Conservation (phyloP, 176 grass and related monocot species). For the Hordeum vulgare region MorexV3_pseudomolecules_assembly NC_058522.1:513497233-513497732, state of each 20-base stretch:
- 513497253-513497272: slow-evolving; percentile 59
- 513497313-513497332: slow-evolving; percentile 83
- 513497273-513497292: slow-evolving; percentile 95
- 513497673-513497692: not conserved
- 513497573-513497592: slow-evolving; percentile 97
- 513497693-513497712: not conserved
- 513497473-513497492: slow-evolving; percentile 85
- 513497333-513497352: slow-evolving; percentile 77
- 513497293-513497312: slow-evolving; percentile 69
- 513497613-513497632: slow-evolving; percentile 86
- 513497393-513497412: slow-evolving; percentile 66
- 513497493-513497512: slow-evolving; percentile 18
- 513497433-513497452: slow-evolving; percentile 95
- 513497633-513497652: slow-evolving; percentile 88
- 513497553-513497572: slow-evolving; percentile 77
- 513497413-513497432: slow-evolving; percentile 54
- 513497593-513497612: slow-evolving; percentile 96
- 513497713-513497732: not conserved
- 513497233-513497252: not conserved
- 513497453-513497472: slow-evolving; percentile 91
- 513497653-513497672: not conserved
- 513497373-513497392: slow-evolving; percentile 73
- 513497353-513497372: slow-evolving; percentile 82
- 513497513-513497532: not conserved
- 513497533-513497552: not conserved